Conservation (phyloP, 805 yeast species). For the Yamadazyma tumulicola region DNA sequence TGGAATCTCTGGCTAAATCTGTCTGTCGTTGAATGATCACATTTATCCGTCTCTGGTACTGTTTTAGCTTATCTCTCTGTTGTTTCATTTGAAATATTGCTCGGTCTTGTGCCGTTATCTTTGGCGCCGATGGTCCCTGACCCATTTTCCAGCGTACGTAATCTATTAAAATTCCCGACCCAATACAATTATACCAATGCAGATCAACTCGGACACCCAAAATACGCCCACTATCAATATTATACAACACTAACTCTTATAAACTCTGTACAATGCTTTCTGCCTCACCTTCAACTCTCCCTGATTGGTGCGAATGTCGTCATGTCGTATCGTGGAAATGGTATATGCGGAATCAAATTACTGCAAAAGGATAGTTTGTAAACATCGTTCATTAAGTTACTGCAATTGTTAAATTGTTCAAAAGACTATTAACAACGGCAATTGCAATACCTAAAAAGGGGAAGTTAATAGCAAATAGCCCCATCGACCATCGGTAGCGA, state of each 20-base stretch:
- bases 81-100: constrained; percentile 84
- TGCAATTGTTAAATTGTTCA: constrained; percentile 5
- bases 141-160: too few species aligned
- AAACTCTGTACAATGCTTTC: too few species aligned
- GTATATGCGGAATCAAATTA: too few species aligned
- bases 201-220: too few species aligned
- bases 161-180: too few species aligned
- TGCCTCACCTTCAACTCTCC: too few species aligned
- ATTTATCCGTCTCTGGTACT: constrained; percentile 61
- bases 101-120: constrained; percentile 77
- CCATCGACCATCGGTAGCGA: too few species aligned
- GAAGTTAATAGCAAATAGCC: constrained; percentile 6
- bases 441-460: constrained; percentile 6
- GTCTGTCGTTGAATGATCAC: constrained; percentile 60
- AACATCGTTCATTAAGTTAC: constrained; percentile 6
- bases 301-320: too few species aligned
- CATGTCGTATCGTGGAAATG: too few species aligned
- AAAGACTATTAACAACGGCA: constrained; percentile 3
- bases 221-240: too few species aligned
- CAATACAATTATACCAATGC: too few species aligned
- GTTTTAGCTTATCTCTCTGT: constrained; percentile 80
- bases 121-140: constrained; percentile 43
- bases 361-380: constrained; percentile 8
- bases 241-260: too few species aligned
- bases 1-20: constrained; percentile 53